Evolutionary conservation across 2,329 filamentous ascomycete genomes (phyloP), one percentile per base, ranked within the genome.

Genomic region (Penicillium sp.): DNA sequence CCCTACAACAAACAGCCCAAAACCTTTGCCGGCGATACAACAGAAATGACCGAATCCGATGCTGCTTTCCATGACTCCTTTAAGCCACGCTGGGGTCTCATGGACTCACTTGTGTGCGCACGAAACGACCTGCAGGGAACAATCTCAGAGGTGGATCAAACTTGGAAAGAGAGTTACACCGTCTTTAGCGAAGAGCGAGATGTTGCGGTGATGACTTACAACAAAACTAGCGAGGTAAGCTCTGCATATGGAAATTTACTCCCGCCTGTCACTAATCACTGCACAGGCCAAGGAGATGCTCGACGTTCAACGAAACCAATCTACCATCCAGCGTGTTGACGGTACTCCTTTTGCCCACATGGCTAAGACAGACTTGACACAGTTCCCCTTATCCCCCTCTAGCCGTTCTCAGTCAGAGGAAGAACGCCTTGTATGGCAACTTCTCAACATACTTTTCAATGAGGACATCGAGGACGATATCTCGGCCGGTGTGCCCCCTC

Each of bases 401-500:
- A 60, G 58, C 50, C 51, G 71, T 55, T 60, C 67, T 27, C 56
- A 70, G 27, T 58, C 66, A 24, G 69, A 75, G 55, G 59, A 68
- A 27, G 75, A 78, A 59, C 65, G 67, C n/a, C 60, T 74, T 22
- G 86, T 94, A 1, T 99, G 95, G 94, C 84, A 91, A 57, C 80
- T 99, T 34, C 88, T 91, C 1, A 89, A 90, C 54, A 87, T 97
- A 36, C 81, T 99, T 3, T 99, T 96, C 67, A 92, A 96, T 61
- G 80, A 86, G n/a, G 72, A 77, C 9, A 74, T 78, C 18, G 71
- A 79, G 32, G 75, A 79, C 47, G 74, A 79, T 50, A 76, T 78
- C 32, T 78, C 75, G 10, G 68, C 67, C 3, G 72, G 72, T 34
- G 71, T 80, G 21, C 75, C 75, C 18, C 60, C 66, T 16, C 65